Conservation (phyloP, 2,329 filamentous ascomycete genomes). For the Drechslerella coelobrocha region DNA sequence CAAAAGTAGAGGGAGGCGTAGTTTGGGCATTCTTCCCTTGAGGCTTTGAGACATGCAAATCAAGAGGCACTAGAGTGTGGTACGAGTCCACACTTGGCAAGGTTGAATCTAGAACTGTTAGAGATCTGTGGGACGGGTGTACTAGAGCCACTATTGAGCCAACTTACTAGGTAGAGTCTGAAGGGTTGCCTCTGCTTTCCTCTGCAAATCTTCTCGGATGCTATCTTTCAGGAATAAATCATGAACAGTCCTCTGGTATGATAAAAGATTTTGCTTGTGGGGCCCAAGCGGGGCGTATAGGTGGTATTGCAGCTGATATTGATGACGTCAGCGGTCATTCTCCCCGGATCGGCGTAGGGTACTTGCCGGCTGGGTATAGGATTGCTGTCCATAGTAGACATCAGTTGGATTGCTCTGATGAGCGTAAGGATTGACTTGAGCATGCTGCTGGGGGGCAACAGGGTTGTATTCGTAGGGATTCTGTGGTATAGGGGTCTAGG, state of each 20-base stretch:
- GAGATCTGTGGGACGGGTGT: too few species aligned
- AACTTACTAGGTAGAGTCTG: constrained; percentile 78
- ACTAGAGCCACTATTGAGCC: constrained; percentile 11
- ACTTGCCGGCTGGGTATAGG: constrained; percentile 67
- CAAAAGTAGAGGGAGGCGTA: constrained; percentile 77
- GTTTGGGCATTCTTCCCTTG: constrained; percentile 57
- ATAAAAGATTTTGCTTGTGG: constrained; percentile 78
- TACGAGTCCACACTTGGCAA: constrained; percentile 84
- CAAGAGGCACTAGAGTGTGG: constrained; percentile 88
- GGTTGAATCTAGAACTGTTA: constrained; percentile 65
- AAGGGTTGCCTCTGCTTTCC: constrained; percentile 81
- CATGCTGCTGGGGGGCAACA: constrained; percentile 56
- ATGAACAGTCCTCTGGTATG: constrained; percentile 84
- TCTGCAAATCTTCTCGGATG: constrained; percentile 84
- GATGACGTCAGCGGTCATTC: not conserved
- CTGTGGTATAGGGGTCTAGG: constrained; percentile 56
- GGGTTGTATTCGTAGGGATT: constrained; percentile 55
- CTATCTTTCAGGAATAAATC: constrained; percentile 92
- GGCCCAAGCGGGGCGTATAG: constrained; percentile 87
- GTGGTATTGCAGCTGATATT: constrained; percentile 79
- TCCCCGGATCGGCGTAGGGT: not conserved
- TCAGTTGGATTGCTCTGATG: constrained; percentile 66
- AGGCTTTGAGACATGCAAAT: constrained; percentile 63
- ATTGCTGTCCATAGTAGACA: constrained; percentile 66
- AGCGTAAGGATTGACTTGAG: constrained; percentile 60